Evolutionary conservation across 2,329 filamentous ascomycete species (phyloP).

Genomic region (Lojkania enalia): DNA sequence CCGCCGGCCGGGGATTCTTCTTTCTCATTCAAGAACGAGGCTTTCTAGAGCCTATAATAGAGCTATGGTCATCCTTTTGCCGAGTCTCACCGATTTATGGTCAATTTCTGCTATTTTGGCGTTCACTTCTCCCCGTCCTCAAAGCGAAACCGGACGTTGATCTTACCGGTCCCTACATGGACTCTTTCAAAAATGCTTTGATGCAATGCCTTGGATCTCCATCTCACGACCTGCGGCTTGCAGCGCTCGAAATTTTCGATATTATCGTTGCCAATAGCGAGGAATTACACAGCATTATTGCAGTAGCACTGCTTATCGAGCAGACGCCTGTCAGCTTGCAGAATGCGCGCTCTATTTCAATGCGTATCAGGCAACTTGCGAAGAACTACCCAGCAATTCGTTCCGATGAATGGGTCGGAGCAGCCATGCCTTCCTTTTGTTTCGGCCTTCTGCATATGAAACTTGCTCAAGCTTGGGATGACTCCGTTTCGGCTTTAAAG

Average conservation of each 20-base stretch:
- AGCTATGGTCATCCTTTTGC: slow-evolving; percentile 67
- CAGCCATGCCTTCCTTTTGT: slow-evolving; percentile 77
- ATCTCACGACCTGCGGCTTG: slow-evolving; percentile 73
- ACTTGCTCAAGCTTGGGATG: slow-evolving; percentile 84
- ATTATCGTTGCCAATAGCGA: slow-evolving; percentile 57
- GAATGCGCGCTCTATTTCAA: slow-evolving; percentile 75
- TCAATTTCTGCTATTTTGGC: slow-evolving; percentile 49
- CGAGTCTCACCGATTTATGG: slow-evolving; percentile 68
- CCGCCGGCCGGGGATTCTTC: slow-evolving; percentile 73
- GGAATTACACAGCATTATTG: slow-evolving; percentile 57
- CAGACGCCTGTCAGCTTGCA: slow-evolving; percentile 76
- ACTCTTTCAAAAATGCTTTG: slow-evolving; percentile 66
- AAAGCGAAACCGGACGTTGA: slow-evolving; percentile 58
- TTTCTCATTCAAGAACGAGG: slow-evolving; percentile 67
- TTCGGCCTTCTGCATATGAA: slow-evolving; percentile 89
- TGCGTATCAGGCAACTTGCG: slow-evolving; percentile 81
- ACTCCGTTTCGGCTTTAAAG: slow-evolving; percentile 74
- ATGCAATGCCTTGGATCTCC: slow-evolving; percentile 74
- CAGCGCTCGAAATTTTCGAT: slow-evolving; percentile 72
- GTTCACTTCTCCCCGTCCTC: slow-evolving; percentile 59
- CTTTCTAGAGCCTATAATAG: slow-evolving; percentile 52
- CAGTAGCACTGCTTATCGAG: slow-evolving; percentile 76
- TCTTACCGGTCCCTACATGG: slow-evolving; percentile 59
- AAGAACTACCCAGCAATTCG: slow-evolving; percentile 63
- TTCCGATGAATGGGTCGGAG: slow-evolving; percentile 66